Percentiles rank a stretch among this genome's conserved stretches.
These are phyloP conservation scores for Wallemia hederae DNA, from an alignment of 1,284 basidiomycete genomes.

Conservation along the genomic window DNA sequence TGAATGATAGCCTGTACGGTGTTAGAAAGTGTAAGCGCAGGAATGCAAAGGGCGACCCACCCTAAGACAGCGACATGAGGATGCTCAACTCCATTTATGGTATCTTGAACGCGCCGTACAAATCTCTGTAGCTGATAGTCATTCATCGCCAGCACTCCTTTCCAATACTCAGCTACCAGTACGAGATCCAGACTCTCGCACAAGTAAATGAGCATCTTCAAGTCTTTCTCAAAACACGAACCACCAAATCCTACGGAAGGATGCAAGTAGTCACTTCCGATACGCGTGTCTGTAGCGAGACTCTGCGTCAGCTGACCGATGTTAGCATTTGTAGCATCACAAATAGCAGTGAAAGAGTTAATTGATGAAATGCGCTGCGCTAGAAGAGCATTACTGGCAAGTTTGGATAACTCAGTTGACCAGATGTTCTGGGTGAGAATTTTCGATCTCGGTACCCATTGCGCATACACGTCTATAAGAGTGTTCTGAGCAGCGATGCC, in stretches of 20 bases:
- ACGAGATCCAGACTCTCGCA: conserved; percentile 77
- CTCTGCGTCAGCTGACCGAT: conserved; percentile 92
- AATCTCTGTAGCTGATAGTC: conserved; percentile 82
- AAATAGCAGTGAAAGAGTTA: conserved; percentile 94
- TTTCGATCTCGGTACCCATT: conserved; percentile 73
- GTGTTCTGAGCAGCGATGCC: conserved; percentile 52
- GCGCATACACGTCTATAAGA: conserved; percentile 54
- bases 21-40: neutral
- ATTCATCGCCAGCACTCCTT: conserved; percentile 78
- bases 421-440: conserved; percentile 89
- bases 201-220: conserved; percentile 91
- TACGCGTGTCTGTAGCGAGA: conserved; percentile 68
- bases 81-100: conserved; percentile 68
- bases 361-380: conserved; percentile 89
- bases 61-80: conserved; percentile 84
- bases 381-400: conserved; percentile 58
- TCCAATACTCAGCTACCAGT: conserved; percentile 96
- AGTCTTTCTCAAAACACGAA: conserved; percentile 98
- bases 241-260: conserved; percentile 91
- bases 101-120: conserved; percentile 68
- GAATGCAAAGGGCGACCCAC: conserved; percentile 20
- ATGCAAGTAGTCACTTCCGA: conserved; percentile 66
- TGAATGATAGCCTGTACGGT: conserved; percentile 32
- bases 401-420: conserved; percentile 94
- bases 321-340: conserved; percentile 97